Evolutionary conservation across 768 basidiomycete genomes (phyloP), one percentile per base, ranked within the genome.

Genomic region (Leccinum aurantiacum): DNA sequence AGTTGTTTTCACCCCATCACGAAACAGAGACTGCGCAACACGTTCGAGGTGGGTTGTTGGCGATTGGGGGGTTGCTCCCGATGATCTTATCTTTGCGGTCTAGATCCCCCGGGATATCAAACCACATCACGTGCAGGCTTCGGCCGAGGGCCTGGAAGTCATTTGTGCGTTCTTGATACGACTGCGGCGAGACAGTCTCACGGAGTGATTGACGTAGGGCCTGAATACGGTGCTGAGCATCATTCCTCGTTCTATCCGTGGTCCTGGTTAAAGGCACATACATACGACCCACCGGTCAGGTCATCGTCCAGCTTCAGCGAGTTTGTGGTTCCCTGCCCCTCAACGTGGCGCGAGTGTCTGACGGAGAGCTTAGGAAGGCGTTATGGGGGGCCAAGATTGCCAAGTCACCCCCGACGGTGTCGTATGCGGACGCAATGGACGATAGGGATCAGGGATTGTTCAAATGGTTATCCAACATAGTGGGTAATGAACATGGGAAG

Each of bases 211-310:
- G 15, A 54, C 38, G 6, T 56, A 75, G 72, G 72, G 72, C 62
- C 69, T 10, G 55, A 41, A 10, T 47, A 61, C 3, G 53, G 61
- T 13, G 74, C 82, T 11, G 75, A 81, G 53, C 76, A 80, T 1
- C 95, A 98, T 69, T 74, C 80, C n/a, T 95, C 94, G 0, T 64
- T 88, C 53, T 98, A 92, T 68, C 93, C 95, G 0, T 93, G 93
- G 89, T 76, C 83, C 38, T 96, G 94, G 89, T 81, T 98, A 4
- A 80, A 80, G 67, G 70, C 75, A 61, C 85, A 93, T 61, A 87
- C 92, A 4, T 96, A 95, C 69, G 90, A 95, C 69, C 92, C 93
- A 9, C 79, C 82, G 3, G 80, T 44, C 65, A 68, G 57, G 69
- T 60, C 56, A 51, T 50, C 11, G 25, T 50, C 47, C 54, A 60